phyloP scores from a whole-genome alignment of 1,284 basidiomycete genomes.

The Austropuccinia psidii region DNA sequence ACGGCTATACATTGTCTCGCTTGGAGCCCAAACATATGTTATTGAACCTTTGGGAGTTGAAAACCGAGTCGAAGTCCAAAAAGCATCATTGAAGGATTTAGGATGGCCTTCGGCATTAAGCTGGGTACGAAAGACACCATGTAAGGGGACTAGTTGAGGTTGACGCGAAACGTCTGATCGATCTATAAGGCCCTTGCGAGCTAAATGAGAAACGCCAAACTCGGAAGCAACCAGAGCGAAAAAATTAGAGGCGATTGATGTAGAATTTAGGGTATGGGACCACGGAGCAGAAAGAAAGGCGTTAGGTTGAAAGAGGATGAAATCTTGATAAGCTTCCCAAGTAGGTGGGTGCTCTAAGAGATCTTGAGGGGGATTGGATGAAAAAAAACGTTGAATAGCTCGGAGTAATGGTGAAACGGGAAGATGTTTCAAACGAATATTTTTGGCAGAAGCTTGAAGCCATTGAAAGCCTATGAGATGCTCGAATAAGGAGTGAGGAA shows the following conservation, averaged over 20 bases:
- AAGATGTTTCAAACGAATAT: neutral
- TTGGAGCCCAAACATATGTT: constrained; percentile 18
- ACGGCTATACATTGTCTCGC: constrained; percentile 27
- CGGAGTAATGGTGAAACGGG: neutral
- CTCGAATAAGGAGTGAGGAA: neutral
- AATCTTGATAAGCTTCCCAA: constrained; percentile 27
- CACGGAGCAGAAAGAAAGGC: neutral
- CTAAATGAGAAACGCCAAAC: constrained; percentile 13
- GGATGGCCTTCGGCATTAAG: neutral
- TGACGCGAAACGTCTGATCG: neutral
- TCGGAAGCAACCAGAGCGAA: neutral
- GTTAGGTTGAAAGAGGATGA: constrained; percentile 11
- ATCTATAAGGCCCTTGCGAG: constrained; percentile 18
- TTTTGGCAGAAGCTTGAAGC: neutral
- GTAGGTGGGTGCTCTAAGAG: neutral
- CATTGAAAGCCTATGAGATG: constrained; percentile 14
- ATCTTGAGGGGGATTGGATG: neutral
- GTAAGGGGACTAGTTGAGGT: neutral
- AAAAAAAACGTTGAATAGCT: neutral
- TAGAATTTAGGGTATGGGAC: neutral
- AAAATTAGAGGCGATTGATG: neutral
- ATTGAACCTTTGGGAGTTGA: neutral
- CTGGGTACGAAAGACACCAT: neutral
- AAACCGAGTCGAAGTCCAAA: constrained; percentile 28
- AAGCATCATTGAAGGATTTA: neutral